Conservation (phyloP, 768 basidiomycete genomes). For the Rhizopogon rudus region DNA sequence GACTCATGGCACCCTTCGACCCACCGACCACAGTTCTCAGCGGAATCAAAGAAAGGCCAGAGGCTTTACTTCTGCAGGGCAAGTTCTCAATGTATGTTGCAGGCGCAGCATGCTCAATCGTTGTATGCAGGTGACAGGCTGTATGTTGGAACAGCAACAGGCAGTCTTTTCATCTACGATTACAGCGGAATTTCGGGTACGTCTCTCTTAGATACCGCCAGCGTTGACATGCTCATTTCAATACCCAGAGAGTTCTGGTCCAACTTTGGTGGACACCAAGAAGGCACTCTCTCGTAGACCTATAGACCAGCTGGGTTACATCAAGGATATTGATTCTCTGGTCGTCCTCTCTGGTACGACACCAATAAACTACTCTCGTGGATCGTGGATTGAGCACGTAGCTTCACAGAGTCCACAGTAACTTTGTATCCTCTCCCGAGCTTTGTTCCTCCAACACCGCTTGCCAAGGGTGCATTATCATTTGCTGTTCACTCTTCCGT, state of each 20-base stretch:
- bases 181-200: conserved; percentile 36
- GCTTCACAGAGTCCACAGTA: conserved; percentile 56
- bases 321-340: conserved; percentile 83
- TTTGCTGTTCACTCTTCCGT: conserved; percentile 72
- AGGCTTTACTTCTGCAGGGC: conserved; percentile 29
- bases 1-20: conserved; percentile 29
- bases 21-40: conserved; percentile 18
- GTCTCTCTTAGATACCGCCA: conserved; percentile 8
- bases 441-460: conserved; percentile 62
- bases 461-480: conserved; percentile 79
- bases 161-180: conserved; percentile 50
- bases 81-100: conserved; percentile 2
- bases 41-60: conserved; percentile 31
- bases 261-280: conserved; percentile 56
- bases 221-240: neutral
- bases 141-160: conserved; percentile 58
- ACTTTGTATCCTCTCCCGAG: conserved; percentile 75
- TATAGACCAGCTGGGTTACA: conserved; percentile 84
- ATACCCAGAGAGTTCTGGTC: neutral
- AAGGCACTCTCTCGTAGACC: conserved; percentile 59
- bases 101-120: neutral
- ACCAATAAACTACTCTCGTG: neutral
- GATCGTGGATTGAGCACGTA: conserved; percentile 1
- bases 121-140: conserved; percentile 43
- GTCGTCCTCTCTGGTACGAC: conserved; percentile 74